A percentile compares a stretch with the other conserved stretches of the same genome.
These are phyloP conservation scores for Phytophthora tubulina DNA, from an alignment of 352 stramenopile species.

Conservation along the genomic window DNA sequence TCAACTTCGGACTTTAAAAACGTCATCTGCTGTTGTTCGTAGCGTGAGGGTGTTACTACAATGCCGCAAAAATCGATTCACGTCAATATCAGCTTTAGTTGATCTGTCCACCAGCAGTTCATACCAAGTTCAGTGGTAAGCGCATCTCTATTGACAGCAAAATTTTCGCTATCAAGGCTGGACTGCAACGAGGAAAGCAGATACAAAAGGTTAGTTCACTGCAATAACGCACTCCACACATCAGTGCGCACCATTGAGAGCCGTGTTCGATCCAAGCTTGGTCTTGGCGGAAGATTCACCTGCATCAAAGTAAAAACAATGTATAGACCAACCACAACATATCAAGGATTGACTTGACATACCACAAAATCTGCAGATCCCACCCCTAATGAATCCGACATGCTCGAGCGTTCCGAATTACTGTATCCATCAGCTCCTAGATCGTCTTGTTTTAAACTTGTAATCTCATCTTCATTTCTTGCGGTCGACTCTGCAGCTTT, in stretches of 20 bases:
- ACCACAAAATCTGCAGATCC: slow-evolving; percentile 87
- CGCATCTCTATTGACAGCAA: slow-evolving; percentile 71
- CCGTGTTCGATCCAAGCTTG: slow-evolving; percentile 52
- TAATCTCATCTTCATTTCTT: slow-evolving; percentile 1
- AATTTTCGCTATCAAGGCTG: slow-evolving; percentile 80
- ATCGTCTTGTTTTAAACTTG: background rate
- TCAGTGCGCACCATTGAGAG: slow-evolving; percentile 54
- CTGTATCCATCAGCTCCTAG: background rate
- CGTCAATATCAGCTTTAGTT: background rate
- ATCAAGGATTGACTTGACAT: background rate
- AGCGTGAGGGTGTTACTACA: slow-evolving; percentile 49
- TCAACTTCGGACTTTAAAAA: slow-evolving; percentile 34
- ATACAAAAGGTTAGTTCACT: background rate
- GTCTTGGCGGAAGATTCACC: slow-evolving; percentile 62
- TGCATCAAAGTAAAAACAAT: slow-evolving; percentile 8
- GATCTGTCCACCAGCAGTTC: background rate
- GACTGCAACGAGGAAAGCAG: slow-evolving; percentile 42
- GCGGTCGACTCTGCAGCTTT: background rate
- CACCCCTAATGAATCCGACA: slow-evolving; percentile 81
- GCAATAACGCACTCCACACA: background rate
- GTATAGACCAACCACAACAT: background rate
- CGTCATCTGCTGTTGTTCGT: slow-evolving; percentile 42
- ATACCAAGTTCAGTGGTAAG: slow-evolving; percentile 59
- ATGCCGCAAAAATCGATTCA: background rate
- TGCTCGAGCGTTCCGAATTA: slow-evolving; percentile 45